These are phyloP conservation scores for Nevesoporus exiguus DNA, from an alignment of 768 basidiomycete genomes.

Conservation along the genomic window DNA sequence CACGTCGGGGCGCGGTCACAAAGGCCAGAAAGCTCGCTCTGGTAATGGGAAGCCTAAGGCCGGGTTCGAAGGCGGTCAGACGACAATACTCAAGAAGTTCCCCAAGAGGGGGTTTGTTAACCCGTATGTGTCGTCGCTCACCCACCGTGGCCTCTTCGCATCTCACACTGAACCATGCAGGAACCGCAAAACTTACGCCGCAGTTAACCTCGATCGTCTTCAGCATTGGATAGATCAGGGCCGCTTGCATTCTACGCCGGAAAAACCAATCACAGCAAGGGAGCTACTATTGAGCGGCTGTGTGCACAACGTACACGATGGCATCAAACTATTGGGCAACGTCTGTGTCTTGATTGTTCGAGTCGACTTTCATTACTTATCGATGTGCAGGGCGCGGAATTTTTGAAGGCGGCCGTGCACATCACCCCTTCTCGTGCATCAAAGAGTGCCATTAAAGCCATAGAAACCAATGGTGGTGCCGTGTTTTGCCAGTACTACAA, in stretches of 20 bases:
- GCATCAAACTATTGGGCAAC: slow-evolving; percentile 86
- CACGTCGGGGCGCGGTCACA: slow-evolving; percentile 90
- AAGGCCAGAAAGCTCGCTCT: slow-evolving; percentile 92
- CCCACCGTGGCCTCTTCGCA: neutral
- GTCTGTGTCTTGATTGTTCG: slow-evolving; percentile 40
- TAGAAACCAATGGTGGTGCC: slow-evolving; percentile 78
- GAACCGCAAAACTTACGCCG: slow-evolving; percentile 70
- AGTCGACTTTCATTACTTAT: neutral
- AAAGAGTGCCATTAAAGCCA: slow-evolving; percentile 77
- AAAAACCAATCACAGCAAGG: slow-evolving; percentile 82
- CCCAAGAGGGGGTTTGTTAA: slow-evolving; percentile 96
- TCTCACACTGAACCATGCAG: slow-evolving; percentile 39
- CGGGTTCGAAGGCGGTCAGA: slow-evolving; percentile 97
- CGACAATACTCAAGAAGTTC: slow-evolving; percentile 83
- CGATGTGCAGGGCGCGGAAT: slow-evolving; percentile 53
- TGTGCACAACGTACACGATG: slow-evolving; percentile 84
- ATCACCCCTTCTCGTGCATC: slow-evolving; percentile 84
- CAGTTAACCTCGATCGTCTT: slow-evolving; percentile 83
- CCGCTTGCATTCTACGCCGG: slow-evolving; percentile 70
- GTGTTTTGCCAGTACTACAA: slow-evolving; percentile 94
- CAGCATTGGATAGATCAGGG: slow-evolving; percentile 90
- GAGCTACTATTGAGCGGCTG: slow-evolving; percentile 85
- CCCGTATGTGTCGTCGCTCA: slow-evolving; percentile 52
- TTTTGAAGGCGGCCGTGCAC: slow-evolving; percentile 68
- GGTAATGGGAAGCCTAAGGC: slow-evolving; percentile 78